Evolutionary conservation across 768 basidiomycete genomes (phyloP), one percentile per base, ranked within the genome.

Genomic region (Mycena vulgaris): DNA sequence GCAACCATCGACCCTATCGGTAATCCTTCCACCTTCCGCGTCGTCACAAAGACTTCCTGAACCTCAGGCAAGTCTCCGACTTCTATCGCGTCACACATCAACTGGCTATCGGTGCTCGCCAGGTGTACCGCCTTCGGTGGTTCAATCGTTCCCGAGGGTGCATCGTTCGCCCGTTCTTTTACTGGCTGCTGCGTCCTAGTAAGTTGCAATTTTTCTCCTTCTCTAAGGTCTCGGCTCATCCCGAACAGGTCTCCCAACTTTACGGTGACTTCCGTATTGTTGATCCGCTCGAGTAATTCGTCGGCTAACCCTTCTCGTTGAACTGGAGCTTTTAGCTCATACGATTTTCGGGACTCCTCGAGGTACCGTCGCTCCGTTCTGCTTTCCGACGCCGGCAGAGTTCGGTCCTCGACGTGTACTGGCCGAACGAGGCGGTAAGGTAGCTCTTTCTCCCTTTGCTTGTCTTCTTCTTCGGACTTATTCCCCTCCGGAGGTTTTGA

Each of bases 401-500:
- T 66, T 66, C 65, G 65, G 35, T 45, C 65, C 65, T 45, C 65
- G 49, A 31, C 33, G 13, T 31, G 33, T 42, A 30, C 35, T 16
- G 51, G 45, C 35, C 51, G 28, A 21, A 59, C 65, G 33, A 66
- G 35, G 4, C 51, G 45, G 39, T 66, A 66, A 4, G 65, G 65
- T 25, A 66, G 23, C 4, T 66, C 56, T 33, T 55, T 42, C 58
- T 19, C 30, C 40, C 27, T 16, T 10, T n/a, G n/a, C n/a, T n/a
- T n/a, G n/a, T n/a, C n/a, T n/a, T 14, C n/a, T 23, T 57, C 21
- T 45, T 30, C 53, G 51, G 52, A 55, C 39, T 39, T 23, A 51
- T 47, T 28, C n/a, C 47, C 52, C 63, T 64, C 63, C 25, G 28
- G 63, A 52, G 63, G 63, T 25, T 48, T 65, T 7, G 31, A 37